Evolutionary conservation across 1,284 basidiomycete species (phyloP).

Genomic region (Microbotryum saponariae): DNA sequence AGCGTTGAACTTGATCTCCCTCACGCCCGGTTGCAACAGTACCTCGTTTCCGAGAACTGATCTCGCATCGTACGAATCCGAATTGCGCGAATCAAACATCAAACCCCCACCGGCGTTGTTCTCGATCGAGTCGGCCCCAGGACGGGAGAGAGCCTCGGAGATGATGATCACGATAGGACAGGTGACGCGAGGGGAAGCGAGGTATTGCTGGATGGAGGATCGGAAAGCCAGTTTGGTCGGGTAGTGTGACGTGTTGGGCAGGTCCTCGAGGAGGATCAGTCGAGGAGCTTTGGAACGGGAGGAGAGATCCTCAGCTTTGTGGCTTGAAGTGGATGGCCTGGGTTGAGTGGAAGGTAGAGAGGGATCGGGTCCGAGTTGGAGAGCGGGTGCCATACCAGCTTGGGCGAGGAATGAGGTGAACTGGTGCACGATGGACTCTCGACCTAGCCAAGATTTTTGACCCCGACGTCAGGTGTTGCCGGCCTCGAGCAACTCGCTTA

Average conservation of each 20-base stretch:
- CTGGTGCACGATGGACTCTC: slow-evolving; percentile 61
- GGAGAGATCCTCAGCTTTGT: slow-evolving; percentile 3
- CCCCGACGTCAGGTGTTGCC: background rate
- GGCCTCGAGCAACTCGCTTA: too few relatives aligned
- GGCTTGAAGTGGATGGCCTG: background rate
- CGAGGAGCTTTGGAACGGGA: slow-evolving; percentile 28
- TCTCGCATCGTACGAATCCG: slow-evolving; percentile 15
- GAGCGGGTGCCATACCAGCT: slow-evolving; percentile 55
- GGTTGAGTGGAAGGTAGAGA: slow-evolving; percentile 12
- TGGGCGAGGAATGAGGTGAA: slow-evolving; percentile 71
- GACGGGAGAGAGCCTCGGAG: slow-evolving; percentile 57
- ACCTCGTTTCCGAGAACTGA: slow-evolving; percentile 45
- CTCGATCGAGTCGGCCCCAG: slow-evolving; percentile 47
- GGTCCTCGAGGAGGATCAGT: slow-evolving; percentile 78
- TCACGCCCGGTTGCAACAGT: slow-evolving; percentile 57
- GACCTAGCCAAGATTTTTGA: slow-evolving; percentile 18
- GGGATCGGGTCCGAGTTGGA: slow-evolving; percentile 45
- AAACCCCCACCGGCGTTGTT: too few relatives aligned
- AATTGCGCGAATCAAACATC: slow-evolving; percentile 5
- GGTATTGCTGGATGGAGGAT: slow-evolving; percentile 55
- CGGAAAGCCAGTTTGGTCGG: slow-evolving; percentile 69
- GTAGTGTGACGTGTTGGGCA: slow-evolving; percentile 70
- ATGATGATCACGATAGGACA: slow-evolving; percentile 75
- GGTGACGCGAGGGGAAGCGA: slow-evolving; percentile 36
- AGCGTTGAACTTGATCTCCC: slow-evolving; percentile 78